phyloP scores from a whole-genome alignment of 2,329 filamentous ascomycete species.

The Sporothrix protearum region DNA sequence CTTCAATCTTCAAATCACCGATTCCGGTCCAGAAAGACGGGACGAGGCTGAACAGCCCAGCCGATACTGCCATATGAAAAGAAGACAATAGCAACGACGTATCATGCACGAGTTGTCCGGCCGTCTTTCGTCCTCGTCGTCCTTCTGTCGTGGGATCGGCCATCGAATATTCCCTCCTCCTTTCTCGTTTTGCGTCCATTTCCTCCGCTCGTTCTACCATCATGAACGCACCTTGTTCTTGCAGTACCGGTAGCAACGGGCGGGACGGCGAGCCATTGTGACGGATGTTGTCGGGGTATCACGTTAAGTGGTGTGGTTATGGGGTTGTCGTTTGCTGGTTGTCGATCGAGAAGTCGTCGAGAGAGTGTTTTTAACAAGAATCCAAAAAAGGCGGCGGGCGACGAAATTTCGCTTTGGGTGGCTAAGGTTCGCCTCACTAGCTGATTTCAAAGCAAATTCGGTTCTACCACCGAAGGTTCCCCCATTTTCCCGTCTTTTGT shows the following conservation, averaged over 20 bases:
- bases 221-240: slow-evolving; percentile 91
- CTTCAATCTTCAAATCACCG: neutral
- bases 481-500: slow-evolving; percentile 16
- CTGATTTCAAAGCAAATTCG: slow-evolving; percentile 55
- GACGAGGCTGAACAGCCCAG: neutral
- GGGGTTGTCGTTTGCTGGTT: slow-evolving; percentile 28
- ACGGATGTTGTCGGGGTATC: slow-evolving; percentile 48
- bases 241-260: slow-evolving; percentile 99
- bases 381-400: slow-evolving; percentile 15
- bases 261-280: slow-evolving; percentile 99
- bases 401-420: slow-evolving; percentile 14
- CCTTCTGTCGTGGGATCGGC: neutral
- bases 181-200: slow-evolving; percentile 18
- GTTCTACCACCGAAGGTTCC: slow-evolving; percentile 27
- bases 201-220: slow-evolving; percentile 15
- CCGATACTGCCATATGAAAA: too few species aligned
- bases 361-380: slow-evolving; percentile 7
- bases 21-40: neutral
- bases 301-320: slow-evolving; percentile 40
- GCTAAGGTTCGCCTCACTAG: slow-evolving; percentile 28
- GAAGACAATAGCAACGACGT: neutral
- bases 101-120: neutral
- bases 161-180: neutral
- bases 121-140: neutral
- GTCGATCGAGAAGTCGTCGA: slow-evolving; percentile 13